Conservation (phyloP, 176 grass and related monocot genomes). For the Phragmites australis region DNA sequence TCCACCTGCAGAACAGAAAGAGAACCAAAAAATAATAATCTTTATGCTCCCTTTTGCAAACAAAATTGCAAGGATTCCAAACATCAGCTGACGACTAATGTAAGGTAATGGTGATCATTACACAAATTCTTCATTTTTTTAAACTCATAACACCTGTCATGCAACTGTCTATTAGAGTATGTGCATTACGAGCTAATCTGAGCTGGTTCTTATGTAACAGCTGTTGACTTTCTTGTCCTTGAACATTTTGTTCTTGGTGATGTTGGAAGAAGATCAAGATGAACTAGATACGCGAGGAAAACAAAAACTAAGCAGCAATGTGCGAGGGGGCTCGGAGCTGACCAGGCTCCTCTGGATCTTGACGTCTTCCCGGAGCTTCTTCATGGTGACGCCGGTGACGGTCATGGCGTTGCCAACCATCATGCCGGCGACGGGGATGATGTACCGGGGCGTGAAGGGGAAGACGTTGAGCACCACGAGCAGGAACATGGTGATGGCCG, state of each 20-base stretch:
- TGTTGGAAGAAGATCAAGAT: background rate
- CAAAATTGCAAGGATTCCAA: background rate
- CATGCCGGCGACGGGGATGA: constrained; percentile 88
- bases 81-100: background rate
- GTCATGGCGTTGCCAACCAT: constrained; percentile 96
- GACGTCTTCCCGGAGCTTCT: constrained; percentile 48
- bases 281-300: background rate
- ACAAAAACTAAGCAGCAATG: background rate
- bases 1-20: constrained; percentile 54
- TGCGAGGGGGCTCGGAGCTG: background rate
- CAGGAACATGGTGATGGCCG: constrained; percentile 75
- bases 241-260: background rate
- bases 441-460: constrained; percentile 85
- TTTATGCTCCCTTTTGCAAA: background rate
- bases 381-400: constrained; percentile 77
- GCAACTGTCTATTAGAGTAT: background rate
- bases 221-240: constrained; percentile 1
- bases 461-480: constrained; percentile 71
- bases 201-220: background rate
- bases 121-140: background rate
- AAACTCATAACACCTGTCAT: background rate
- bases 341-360: constrained; percentile 45
- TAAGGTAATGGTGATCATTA: background rate
- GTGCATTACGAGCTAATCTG: background rate
- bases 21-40: background rate